Evolutionary conservation across 2,329 filamentous ascomycete genomes (phyloP).

Genomic region (Colletotrichum spaethianum): DNA sequence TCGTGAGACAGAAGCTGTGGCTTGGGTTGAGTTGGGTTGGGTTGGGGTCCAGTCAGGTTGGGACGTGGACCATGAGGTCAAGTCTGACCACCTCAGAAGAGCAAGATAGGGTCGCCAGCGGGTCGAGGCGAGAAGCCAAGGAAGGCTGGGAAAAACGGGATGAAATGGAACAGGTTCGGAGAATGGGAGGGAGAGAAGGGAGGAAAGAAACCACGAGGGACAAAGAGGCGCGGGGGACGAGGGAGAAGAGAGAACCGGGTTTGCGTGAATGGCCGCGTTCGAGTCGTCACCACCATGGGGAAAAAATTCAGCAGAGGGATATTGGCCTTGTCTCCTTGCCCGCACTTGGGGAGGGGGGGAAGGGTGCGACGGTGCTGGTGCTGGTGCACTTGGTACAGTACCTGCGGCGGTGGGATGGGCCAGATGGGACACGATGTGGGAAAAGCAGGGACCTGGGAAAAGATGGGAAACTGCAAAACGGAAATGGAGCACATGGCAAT

Average conservation of each 20-base stretch:
- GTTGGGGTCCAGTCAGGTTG: slow-evolving; percentile 1
- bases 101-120: neutral
- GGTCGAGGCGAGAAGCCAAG: neutral
- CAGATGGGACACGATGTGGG: neutral
- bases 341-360: neutral
- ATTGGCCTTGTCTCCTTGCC: neutral
- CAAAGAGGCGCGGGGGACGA: neutral
- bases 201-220: neutral
- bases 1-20: neutral
- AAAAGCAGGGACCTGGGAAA: slow-evolving; percentile 17
- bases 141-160: neutral
- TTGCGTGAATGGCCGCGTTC: neutral
- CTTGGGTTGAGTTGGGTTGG: neutral
- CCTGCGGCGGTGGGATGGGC: neutral
- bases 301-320: neutral
- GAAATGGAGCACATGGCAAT: slow-evolving; percentile 40
- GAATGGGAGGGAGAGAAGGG: neutral
- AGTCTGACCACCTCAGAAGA: neutral
- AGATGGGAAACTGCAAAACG: slow-evolving; percentile 41
- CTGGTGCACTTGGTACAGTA: too few species aligned
- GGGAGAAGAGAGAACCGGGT: neutral
- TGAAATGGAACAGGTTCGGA: neutral
- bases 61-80: neutral
- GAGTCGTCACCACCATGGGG: slow-evolving; percentile 1
- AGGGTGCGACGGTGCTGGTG: neutral